These are phyloP conservation scores for Zygosaccharomyces pseudorouxii DNA, from an alignment of 805 yeast genomes.

Conservation along the genomic window DNA sequence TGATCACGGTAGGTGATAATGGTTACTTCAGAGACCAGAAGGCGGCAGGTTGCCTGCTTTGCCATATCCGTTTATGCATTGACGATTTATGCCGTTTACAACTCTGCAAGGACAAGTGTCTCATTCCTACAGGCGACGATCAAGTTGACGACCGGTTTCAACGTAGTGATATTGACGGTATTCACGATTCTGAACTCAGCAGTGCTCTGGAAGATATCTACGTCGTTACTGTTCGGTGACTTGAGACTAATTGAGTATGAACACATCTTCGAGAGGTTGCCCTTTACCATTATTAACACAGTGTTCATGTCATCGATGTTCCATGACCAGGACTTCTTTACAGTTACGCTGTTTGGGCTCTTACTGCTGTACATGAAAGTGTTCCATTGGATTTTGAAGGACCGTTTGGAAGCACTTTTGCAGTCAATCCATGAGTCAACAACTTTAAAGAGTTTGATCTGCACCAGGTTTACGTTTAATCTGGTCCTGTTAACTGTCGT, in stretches of 20 bases:
- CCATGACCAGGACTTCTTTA: constrained; percentile 43
- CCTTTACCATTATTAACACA: constrained; percentile 59
- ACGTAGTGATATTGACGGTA: constrained; percentile 40
- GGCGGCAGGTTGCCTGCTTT: constrained; percentile 16
- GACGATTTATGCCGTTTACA: constrained; percentile 21
- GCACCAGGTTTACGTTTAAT: constrained; percentile 42
- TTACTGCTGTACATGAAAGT: constrained; percentile 52
- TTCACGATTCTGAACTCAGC: constrained; percentile 40
- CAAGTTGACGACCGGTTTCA: constrained; percentile 47
- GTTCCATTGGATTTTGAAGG: constrained; percentile 67
- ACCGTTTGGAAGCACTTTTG: constrained; percentile 45
- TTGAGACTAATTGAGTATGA: constrained; percentile 72
- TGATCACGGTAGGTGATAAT: background rate
- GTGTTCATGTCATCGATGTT: constrained; percentile 54
- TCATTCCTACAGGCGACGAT: constrained; percentile 43
- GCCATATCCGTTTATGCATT: constrained; percentile 18
- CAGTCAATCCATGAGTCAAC: constrained; percentile 39
- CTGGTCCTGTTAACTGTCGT: constrained; percentile 41
- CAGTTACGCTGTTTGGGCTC: constrained; percentile 39
- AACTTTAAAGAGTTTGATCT: constrained; percentile 30
- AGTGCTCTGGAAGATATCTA: constrained; percentile 45
- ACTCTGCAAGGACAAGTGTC: constrained; percentile 22
- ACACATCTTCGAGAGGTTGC: constrained; percentile 61
- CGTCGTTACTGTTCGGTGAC: constrained; percentile 62
- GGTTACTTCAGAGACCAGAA: constrained; percentile 14